Base-by-base conservation (phyloP, 805 yeast genomes). In the Clavispora vitiphila region DNA sequence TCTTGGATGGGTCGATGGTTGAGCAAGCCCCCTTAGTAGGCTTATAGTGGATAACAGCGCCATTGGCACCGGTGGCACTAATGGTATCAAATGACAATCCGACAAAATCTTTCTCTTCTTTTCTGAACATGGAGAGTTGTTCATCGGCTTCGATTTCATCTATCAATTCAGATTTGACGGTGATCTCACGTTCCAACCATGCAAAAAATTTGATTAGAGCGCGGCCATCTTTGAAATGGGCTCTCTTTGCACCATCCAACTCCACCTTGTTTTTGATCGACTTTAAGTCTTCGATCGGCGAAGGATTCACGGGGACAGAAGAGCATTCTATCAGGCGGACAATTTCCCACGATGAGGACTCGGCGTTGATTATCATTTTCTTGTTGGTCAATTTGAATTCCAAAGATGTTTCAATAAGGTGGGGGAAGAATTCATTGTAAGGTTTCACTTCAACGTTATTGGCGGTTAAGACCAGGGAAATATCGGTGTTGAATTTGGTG, bases 41-140 rank as follows among this genome's bases (percentile, higher is more conserved):
- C 32, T 78, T 65, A 58, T 86, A 86, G 58, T 86, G 95, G 46
- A 86, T 82, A 23, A 85, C 69, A 1, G 93, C 86, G 8, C 87
- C 86, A 57, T 84, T 85, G 10, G 87, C 69, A 1, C 91, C 93
- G 1, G 86, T 71, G 5, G 89, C 77, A 39, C 87, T 78, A 37
- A 85, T 84, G 0, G 93, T 84, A 37, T 77, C 80, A 60, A 85
- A 85, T 3, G 88, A 80, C 35, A 79, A 72, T 0, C 90, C 93
- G 16, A 66, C 72, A 54, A 75, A 79, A 47, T 74, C 64, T 30
- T 68, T 62, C 43, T 73, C 77, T 46, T 61, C 51, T 39, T 65
- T 43, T 50, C 72, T 61, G 51, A 62, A 62, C 39, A 58, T 58
- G 18, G 67, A 48, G 49, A 62, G 50, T 56, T 74, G 71, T 11